These are phyloP conservation scores for Rubroshorea leprosula DNA, from an alignment of 345 rosid species.

Conservation along the genomic window DNA sequence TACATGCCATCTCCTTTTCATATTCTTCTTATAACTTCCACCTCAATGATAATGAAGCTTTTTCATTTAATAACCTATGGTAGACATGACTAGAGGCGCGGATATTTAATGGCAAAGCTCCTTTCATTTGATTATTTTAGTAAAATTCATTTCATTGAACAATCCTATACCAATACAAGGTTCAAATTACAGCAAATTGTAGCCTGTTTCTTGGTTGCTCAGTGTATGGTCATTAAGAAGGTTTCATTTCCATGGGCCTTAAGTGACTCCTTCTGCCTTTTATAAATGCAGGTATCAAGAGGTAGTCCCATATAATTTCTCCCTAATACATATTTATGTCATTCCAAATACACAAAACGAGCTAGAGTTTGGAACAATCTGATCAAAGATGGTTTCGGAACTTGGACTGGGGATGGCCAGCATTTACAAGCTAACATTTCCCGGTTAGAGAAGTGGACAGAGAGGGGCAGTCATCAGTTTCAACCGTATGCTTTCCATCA, in stretches of 20 bases:
- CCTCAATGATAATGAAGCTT: too few species aligned
- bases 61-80: too few species aligned
- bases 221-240: too few species aligned
- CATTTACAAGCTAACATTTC: not conserved
- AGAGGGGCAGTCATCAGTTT: not conserved
- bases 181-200: too few species aligned
- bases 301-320: too few species aligned
- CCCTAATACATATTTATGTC: not conserved
- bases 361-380: slow-evolving; percentile 7
- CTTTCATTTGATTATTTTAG: not conserved
- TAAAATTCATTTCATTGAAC: slow-evolving; percentile 1
- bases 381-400: slow-evolving; percentile 2
- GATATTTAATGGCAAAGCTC: not conserved
- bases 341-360: not conserved
- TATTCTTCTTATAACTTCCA: not conserved
- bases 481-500: slow-evolving; percentile 22
- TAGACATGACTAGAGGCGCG: too few species aligned
- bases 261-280: slow-evolving; percentile 15
- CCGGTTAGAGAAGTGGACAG: slow-evolving; percentile 12
- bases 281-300: slow-evolving; percentile 33
- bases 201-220: too few species aligned
- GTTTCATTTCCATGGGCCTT: too few species aligned
- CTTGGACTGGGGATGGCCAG: not conserved
- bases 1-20: slow-evolving; percentile 8
- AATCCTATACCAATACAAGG: not conserved